These are phyloP conservation scores for Penicillium glabrum DNA, from an alignment of 2,329 filamentous ascomycete species.

Conservation along the genomic window DNA sequence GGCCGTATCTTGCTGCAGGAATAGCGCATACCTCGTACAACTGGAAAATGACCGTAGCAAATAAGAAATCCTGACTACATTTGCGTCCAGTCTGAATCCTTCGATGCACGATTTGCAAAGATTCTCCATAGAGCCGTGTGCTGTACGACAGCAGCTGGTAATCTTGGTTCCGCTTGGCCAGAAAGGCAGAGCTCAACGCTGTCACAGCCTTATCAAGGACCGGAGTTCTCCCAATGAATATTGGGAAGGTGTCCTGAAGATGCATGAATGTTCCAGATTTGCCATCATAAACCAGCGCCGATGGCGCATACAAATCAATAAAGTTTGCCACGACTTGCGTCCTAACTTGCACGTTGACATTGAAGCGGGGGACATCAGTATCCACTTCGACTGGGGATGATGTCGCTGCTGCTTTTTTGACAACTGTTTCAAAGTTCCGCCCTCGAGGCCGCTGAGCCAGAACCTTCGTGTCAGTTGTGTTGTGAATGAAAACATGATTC, in stretches of 20 bases:
- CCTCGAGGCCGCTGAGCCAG: constrained; percentile 6
- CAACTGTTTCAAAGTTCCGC: background rate
- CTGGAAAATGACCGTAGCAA: constrained; percentile 22
- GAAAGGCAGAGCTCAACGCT: constrained; percentile 15
- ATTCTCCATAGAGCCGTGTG: constrained; percentile 17
- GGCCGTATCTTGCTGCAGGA: background rate
- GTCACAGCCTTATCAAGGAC: constrained; percentile 16
- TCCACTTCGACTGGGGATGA: background rate
- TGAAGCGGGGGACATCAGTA: constrained; percentile 11
- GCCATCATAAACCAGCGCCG: background rate
- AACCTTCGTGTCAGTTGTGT: constrained; percentile 4
- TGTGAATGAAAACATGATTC: constrained; percentile 15
- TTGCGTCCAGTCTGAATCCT: constrained; percentile 12
- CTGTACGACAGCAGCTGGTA: constrained; percentile 18
- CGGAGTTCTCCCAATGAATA: constrained; percentile 9
- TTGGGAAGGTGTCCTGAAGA: constrained; percentile 15
- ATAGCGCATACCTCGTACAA: constrained; percentile 19
- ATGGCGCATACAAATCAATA: constrained; percentile 7
- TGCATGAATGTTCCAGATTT: background rate
- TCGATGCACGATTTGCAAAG: constrained; percentile 13
- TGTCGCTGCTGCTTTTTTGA: background rate
- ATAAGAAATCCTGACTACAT: constrained; percentile 17
- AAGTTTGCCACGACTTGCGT: constrained; percentile 14
- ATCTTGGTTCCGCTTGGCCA: constrained; percentile 18
- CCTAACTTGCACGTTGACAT: constrained; percentile 12